Evolutionary conservation across 345 rosid genomes (phyloP).

Genomic region (Reutealis trisperma): DNA sequence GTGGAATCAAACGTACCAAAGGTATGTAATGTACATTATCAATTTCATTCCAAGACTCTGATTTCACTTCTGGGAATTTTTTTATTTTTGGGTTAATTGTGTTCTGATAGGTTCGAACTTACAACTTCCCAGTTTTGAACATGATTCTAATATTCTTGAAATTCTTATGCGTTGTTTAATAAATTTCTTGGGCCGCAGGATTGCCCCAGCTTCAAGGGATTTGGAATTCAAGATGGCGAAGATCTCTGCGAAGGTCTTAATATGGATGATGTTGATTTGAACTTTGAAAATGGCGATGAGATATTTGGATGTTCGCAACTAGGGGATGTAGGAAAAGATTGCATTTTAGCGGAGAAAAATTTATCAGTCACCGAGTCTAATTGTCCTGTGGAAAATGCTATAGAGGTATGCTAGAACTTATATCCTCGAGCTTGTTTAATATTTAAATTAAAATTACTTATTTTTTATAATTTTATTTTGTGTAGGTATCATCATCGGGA

Average conservation of each 20-base stretch:
- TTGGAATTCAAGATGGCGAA: constrained; percentile 47
- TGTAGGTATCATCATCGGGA: constrained; percentile 55
- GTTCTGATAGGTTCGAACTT: too few relatives aligned
- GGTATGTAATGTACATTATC: constrained; percentile 28
- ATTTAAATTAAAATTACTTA: too few relatives aligned
- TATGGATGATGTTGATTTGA: constrained; percentile 51
- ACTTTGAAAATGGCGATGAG: constrained; percentile 51
- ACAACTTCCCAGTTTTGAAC: too few relatives aligned
- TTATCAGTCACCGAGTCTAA: constrained; percentile 44
- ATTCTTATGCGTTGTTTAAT: background rate
- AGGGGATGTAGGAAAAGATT: constrained; percentile 40
- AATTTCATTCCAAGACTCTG: background rate
- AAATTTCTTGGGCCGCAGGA: constrained; percentile 25
- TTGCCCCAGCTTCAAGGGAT: constrained; percentile 37
- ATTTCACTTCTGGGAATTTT: too few relatives aligned
- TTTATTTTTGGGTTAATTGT: too few relatives aligned
- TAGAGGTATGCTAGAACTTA: constrained; percentile 42
- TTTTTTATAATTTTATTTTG: background rate
- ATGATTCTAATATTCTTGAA: background rate
- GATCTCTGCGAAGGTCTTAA: constrained; percentile 58
- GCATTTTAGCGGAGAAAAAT: constrained; percentile 43
- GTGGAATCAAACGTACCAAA: constrained; percentile 34
- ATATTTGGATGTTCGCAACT: constrained; percentile 46
- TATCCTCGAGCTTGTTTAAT: background rate
- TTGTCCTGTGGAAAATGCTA: constrained; percentile 44